Percentiles rank a stretch among this genome's conserved stretches.
Evolutionary conservation across 2,329 filamentous ascomycete genomes (phyloP).

Genomic region (Orbilia oligospora): DNA sequence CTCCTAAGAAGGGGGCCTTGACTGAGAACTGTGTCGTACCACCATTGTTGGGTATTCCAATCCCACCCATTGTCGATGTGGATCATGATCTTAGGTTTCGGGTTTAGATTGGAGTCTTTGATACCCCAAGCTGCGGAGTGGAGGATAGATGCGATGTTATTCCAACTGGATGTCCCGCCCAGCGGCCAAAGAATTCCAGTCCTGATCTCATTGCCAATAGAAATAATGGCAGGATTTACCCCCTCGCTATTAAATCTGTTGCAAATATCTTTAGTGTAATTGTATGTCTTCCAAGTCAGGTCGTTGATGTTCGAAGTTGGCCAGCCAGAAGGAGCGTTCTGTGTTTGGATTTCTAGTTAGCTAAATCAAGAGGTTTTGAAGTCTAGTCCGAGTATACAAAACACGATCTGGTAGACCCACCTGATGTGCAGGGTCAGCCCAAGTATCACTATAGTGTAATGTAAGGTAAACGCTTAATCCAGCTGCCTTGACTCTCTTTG

Average conservation of each 20-base stretch:
- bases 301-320: slow-evolving; percentile 72
- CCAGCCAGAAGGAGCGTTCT: slow-evolving; percentile 76
- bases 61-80: slow-evolving; percentile 84
- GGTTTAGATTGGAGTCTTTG: slow-evolving; percentile 74
- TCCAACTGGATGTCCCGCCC: slow-evolving; percentile 72
- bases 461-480: slow-evolving; percentile 76
- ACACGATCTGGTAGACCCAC: slow-evolving; percentile 63
- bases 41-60: slow-evolving; percentile 76
- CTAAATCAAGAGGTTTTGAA: slow-evolving; percentile 7
- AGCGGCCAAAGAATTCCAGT: slow-evolving; percentile 77
- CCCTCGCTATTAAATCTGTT: slow-evolving; percentile 67
- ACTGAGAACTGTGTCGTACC: slow-evolving; percentile 74
- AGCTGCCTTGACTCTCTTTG: slow-evolving; percentile 75
- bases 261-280: slow-evolving; percentile 76
- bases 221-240: slow-evolving; percentile 75
- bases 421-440: slow-evolving; percentile 79
- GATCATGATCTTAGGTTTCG: slow-evolving; percentile 78
- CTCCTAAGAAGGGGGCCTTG: slow-evolving; percentile 70
- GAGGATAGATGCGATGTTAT: slow-evolving; percentile 76
- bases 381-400: not conserved
- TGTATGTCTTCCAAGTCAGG: slow-evolving; percentile 76
- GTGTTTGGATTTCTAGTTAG: slow-evolving; percentile 13
- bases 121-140: slow-evolving; percentile 76
- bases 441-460: slow-evolving; percentile 78
- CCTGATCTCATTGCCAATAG: slow-evolving; percentile 81